Base-by-base conservation (phyloP, 2,329 filamentous ascomycete species). In the Thyridium curvatum region DNA sequence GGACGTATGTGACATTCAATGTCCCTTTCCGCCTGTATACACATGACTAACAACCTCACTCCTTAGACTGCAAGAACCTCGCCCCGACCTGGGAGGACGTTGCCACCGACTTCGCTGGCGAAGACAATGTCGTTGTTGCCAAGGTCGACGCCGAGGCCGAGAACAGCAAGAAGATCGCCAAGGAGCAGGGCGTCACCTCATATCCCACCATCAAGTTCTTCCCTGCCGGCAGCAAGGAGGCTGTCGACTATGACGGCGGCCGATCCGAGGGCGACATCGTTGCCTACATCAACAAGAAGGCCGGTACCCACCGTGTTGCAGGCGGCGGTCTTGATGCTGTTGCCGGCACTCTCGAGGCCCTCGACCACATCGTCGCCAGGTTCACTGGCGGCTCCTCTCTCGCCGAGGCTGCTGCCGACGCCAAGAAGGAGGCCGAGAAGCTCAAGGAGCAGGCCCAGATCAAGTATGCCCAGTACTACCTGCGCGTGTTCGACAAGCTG, bases 141-240 rank as follows among this genome's bases (percentile, higher is more conserved):
- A 97, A 98, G 72, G 84, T 98, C 45, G 91, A 98, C 59, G 90
- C 88, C 56, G 91, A 98, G 67, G 80, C 84, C 21, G 81, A 86
- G 52, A 87, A 87, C 64, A 79, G 84, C 63, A 96, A 95, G 68
- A 76, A 77, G 33, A 80, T 82, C 36, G 83, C 89, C 37, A 65
- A 79, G 57, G 79, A 82, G 37, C 82, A 93, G 58, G 87, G 82
- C 44, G 79, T 98, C 50, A 76, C 75, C 40, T 87, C 84, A 29
- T 98, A 94, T 74, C 93, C 93, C 36, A 98, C 93, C 46, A 95
- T 98, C 72, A 95, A 95, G 71, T 98, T 84, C 78, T 98, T 96
- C 77, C 78, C 88, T 51, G 85, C 84, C 61, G 90, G 89, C 52
- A 86, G 81, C 57, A 85, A 76, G 47, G 79, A 84, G 56, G 63